These are phyloP conservation scores for Dendrobium nobile DNA, from an alignment of 106 monocot species.

Conservation along the genomic window DNA sequence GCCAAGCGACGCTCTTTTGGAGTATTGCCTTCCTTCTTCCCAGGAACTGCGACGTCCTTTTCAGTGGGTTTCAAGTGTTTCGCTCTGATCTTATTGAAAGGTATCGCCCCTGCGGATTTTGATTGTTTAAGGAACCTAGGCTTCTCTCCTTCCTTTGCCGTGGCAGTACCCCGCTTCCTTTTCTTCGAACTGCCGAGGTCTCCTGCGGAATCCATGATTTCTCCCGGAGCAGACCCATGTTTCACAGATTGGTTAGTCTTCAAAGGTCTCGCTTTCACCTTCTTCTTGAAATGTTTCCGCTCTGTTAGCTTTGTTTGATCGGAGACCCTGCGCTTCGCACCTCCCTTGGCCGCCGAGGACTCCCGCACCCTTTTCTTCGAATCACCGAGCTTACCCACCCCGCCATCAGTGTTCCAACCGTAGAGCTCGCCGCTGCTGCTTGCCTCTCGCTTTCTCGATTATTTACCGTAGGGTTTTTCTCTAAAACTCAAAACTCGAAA, in stretches of 20 bases:
- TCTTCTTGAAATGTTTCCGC: neutral
- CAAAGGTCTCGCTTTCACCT: neutral
- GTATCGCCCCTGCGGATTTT: neutral
- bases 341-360: constrained; percentile 8
- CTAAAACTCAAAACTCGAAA: too few relatives aligned
- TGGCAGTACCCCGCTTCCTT: constrained; percentile 15
- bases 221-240: neutral
- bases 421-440: neutral
- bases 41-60: neutral
- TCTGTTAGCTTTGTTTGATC: neutral
- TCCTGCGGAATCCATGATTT: constrained; percentile 12
- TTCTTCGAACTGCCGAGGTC: constrained; percentile 23
- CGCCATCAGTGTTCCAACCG: neutral
- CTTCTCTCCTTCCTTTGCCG: constrained; percentile 4
- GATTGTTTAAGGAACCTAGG: neutral
- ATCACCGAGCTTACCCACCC: neutral
- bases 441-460: neutral
- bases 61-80: constrained; percentile 3
- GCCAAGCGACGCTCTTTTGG: constrained; percentile 20
- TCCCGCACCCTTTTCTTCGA: constrained; percentile 9
- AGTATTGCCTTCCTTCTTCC: constrained; percentile 17
- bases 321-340: constrained; percentile 1
- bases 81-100: neutral
- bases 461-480: neutral
- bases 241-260: neutral